These are phyloP conservation scores for Serendipita vermifera DNA, from an alignment of 768 basidiomycete genomes.

Conservation along the genomic window DNA sequence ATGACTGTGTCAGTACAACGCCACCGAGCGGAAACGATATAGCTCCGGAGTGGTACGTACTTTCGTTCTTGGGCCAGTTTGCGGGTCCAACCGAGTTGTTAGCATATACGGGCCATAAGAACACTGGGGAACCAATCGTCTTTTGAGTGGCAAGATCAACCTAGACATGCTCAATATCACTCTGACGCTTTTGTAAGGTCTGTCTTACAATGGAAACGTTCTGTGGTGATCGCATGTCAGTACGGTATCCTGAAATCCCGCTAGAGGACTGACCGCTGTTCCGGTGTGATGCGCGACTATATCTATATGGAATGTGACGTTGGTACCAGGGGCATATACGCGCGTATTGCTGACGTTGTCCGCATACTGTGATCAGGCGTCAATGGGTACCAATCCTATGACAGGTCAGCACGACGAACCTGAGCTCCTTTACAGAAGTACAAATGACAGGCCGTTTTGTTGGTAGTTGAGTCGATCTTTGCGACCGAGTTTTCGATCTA, in stretches of 20 bases:
- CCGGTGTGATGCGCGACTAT: conserved; percentile 10
- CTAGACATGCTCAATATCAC: not conserved
- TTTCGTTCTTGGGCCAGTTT: conserved; percentile 6
- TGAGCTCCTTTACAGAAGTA: conserved; percentile 6
- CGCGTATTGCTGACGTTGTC: conserved; percentile 4
- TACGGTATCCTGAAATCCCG: not conserved
- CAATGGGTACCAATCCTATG: not conserved
- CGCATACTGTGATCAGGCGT: not conserved
- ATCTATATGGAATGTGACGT: conserved; percentile 6
- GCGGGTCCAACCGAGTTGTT: not conserved
- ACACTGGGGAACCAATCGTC: not conserved
- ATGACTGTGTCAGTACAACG: not conserved
- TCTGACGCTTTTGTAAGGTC: not conserved
- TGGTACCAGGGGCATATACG: not conserved
- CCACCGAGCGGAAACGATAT: not conserved
- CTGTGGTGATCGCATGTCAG: not conserved
- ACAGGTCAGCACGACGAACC: not conserved
- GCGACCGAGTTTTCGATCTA: conserved; percentile 8
- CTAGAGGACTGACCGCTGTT: not conserved
- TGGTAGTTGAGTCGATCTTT: conserved; percentile 5
- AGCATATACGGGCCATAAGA: conserved; percentile 7
- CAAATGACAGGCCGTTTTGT: conserved; percentile 3
- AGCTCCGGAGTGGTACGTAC: not conserved
- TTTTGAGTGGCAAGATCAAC: conserved; percentile 7
- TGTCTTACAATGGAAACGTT: conserved; percentile 6